Percentiles rank a stretch among this genome's conserved stretches.
phyloP scores from a whole-genome alignment of 495 filamentous ascomycete species.

The Pseudotulostoma volvatum region DNA sequence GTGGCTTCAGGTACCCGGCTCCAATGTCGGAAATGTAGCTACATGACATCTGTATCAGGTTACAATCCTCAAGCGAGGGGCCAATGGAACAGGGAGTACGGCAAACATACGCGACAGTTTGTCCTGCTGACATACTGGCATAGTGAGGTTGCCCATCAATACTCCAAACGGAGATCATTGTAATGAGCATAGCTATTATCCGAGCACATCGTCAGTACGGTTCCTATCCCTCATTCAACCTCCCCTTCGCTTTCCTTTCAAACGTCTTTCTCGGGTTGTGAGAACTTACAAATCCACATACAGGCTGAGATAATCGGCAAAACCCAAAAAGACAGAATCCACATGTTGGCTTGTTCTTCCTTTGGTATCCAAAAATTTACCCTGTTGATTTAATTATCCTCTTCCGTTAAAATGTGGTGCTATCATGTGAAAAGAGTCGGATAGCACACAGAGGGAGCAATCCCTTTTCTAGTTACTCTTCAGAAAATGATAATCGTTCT shows the following conservation, averaged over 20 bases:
- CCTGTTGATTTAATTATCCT: too few species aligned
- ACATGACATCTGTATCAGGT: not conserved
- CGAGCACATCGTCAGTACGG: too few species aligned
- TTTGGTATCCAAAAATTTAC: too few species aligned
- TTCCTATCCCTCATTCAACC: too few species aligned
- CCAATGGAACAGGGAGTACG: conserved; percentile 1
- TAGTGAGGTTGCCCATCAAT: conserved; percentile 44
- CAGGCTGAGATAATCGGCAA: conserved; percentile 65
- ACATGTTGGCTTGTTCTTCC: conserved; percentile 25
- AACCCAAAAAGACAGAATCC: conserved; percentile 48
- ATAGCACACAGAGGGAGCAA: too few species aligned
- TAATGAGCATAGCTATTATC: conserved; percentile 50
- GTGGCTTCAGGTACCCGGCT: conserved; percentile 54
- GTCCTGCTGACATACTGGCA: conserved; percentile 42
- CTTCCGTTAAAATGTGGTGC: too few species aligned
- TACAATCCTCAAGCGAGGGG: conserved; percentile 1
- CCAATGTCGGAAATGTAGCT: conserved; percentile 69
- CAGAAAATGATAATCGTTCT: too few species aligned
- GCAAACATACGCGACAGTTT: conserved; percentile 54
- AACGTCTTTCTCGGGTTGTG: too few species aligned
- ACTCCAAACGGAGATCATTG: conserved; percentile 57
- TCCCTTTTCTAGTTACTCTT: too few species aligned
- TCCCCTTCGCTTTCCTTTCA: too few species aligned
- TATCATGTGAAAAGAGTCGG: too few species aligned
- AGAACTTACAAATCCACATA: conserved; percentile 57